Base-by-base conservation (phyloP, 768 basidiomycete species). In the Suillus variegatus region DNA sequence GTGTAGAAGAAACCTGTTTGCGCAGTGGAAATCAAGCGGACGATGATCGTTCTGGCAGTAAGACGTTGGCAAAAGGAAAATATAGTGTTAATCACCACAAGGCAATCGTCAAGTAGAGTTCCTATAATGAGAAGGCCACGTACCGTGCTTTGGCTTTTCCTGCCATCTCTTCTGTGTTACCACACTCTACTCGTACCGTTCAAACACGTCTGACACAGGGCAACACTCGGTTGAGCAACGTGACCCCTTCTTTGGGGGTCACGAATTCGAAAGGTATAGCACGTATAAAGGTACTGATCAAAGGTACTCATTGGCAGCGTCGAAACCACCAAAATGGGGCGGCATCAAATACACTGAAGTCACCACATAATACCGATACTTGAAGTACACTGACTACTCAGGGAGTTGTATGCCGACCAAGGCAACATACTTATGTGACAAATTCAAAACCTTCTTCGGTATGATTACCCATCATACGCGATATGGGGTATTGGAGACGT, bases 1-100 rank as follows among this genome's bases (percentile, higher is more conserved):
- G 93, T 93, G 78, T 96, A 97, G 77, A 95, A 95, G 80, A 85
- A 94, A 13, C 95, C 94, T 1, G 94, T 96, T 77, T 93, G 90
- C 0, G 95, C 95, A 0, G 94, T 94, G 16, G 95, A 96, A 65
- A 96, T 88, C 69, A 97, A 84, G 57, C 93, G 91, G 61, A 96
- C 88, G 63, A 97, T 89, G 63, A 96, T 76, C 2, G 92, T 94
- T 74, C 94, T 95, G 72, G 22, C 22, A 57, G 55, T 65, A 51
- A 60, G 8, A 32, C 38, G 8, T 41, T 44, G 25, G 20, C n/a
- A 57, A n/a, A 44, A 64, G 22, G 18, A 65, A 20, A 8, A 43
- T 28, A 20, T 28, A 20, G 28, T 41, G 25, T 25, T 25, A 8
- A 43, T 7, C 46, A 25, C 16, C 51, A 6, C 12, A 35, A 55